Percentiles rank a stretch among this genome's conserved stretches.
Conservation (phyloP, 164 flowering plant genomes). For the Piper longum region DNA sequence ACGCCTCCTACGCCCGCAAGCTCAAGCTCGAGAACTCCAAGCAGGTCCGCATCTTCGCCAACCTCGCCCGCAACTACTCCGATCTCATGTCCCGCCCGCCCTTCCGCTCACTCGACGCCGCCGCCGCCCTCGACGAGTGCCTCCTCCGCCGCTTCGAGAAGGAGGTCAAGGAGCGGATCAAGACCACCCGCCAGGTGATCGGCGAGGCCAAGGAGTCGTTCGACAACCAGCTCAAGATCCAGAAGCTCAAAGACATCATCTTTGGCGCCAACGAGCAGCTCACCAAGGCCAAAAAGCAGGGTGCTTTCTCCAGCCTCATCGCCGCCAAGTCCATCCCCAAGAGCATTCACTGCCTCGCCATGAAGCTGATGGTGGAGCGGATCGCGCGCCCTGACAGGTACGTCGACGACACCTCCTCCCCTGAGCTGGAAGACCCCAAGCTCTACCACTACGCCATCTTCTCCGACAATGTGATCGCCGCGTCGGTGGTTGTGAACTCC, state of each 20-base stretch:
- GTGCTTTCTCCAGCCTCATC: slow-evolving; percentile 20
- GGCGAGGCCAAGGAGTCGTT: slow-evolving; percentile 73
- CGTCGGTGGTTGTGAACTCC: slow-evolving; percentile 21
- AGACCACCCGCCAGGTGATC: slow-evolving; percentile 49
- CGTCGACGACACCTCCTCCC: slow-evolving; percentile 2
- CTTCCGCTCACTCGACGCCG: neutral
- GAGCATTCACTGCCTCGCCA: slow-evolving; percentile 19
- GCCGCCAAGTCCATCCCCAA: slow-evolving; percentile 22
- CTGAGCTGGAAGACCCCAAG: slow-evolving; percentile 15
- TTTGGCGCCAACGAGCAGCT: slow-evolving; percentile 79
- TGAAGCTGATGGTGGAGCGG: slow-evolving; percentile 20
- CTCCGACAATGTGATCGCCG: slow-evolving; percentile 20
- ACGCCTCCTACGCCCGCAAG: slow-evolving; percentile 16
- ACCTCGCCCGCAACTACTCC: slow-evolving; percentile 10
- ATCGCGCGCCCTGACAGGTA: slow-evolving; percentile 18
- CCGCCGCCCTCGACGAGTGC: slow-evolving; percentile 62
- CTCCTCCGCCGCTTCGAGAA: slow-evolving; percentile 73
- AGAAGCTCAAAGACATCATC: slow-evolving; percentile 66
- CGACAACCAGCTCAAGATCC: slow-evolving; percentile 56
- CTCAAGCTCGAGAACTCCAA: slow-evolving; percentile 19
- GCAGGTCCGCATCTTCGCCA: slow-evolving; percentile 10
- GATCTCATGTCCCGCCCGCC: slow-evolving; percentile 7
- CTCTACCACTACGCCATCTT: slow-evolving; percentile 19
- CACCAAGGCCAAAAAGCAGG: slow-evolving; percentile 18
- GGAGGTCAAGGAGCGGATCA: slow-evolving; percentile 78